Conservation (phyloP, 306 rosid species). For the Inga leiocalycina region DNA sequence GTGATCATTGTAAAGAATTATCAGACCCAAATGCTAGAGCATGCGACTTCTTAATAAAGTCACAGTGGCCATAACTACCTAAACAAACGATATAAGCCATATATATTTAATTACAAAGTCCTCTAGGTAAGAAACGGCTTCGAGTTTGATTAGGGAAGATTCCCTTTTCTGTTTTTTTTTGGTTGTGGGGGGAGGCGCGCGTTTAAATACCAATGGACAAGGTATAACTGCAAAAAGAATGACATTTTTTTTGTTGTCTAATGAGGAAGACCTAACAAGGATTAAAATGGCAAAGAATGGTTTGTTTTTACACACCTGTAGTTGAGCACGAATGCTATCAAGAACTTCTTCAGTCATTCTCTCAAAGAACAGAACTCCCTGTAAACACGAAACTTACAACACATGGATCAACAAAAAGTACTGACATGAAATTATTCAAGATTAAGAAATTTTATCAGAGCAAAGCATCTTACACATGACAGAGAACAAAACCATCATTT, state of each 20-base stretch:
- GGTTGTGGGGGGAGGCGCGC: background rate
- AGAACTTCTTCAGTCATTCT: constrained; percentile 90
- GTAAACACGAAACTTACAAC: constrained; percentile 32
- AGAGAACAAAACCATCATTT: background rate
- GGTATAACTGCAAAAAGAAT: background rate
- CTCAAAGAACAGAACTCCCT: constrained; percentile 91
- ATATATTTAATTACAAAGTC: background rate
- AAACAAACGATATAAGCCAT: background rate
- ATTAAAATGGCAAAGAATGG: constrained; percentile 25
- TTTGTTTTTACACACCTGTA: constrained; percentile 57
- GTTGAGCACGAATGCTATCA: constrained; percentile 55
- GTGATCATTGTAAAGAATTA: background rate
- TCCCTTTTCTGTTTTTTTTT: too few species aligned
- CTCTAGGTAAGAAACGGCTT: background rate
- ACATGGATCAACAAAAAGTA: constrained; percentile 4
- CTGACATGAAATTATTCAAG: constrained; percentile 21
- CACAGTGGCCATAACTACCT: background rate
- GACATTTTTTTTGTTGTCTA: background rate
- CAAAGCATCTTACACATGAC: background rate
- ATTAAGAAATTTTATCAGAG: constrained; percentile 15
- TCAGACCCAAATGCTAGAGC: background rate
- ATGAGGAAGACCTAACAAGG: background rate
- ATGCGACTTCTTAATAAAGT: background rate
- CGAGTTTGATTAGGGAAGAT: background rate
- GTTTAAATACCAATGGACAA: background rate